Evolutionary conservation across 2,329 filamentous ascomycete species (phyloP), one percentile per base, ranked within the genome.

Genomic region (Sporothrix curviconia): DNA sequence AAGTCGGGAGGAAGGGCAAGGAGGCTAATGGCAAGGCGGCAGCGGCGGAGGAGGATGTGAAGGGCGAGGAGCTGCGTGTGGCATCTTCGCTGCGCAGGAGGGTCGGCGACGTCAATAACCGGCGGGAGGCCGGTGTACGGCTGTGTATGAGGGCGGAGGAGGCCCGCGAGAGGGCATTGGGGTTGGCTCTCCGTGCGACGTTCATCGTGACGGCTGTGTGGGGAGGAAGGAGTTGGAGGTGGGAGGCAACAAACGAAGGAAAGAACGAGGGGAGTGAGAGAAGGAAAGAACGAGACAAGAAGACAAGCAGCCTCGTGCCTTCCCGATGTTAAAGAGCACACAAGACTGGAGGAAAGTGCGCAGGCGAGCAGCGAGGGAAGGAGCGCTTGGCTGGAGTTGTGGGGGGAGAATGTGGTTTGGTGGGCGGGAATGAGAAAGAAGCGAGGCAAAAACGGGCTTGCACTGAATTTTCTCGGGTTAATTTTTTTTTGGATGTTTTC

Each of bases 81-180:
- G 46, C 43, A 30, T 37, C 51, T 44, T 62, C 58, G 54, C 34
- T 44, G 44, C 55, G 58, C 40, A 43, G 14, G 14, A 61, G 57
- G 11, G 57, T 34, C 19, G 53, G 51, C 40, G 59, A 66, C 12
- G 69, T 71, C 56, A 72, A 52, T 76, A 80, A 73, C 70, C 77
- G 74, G 66, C 73, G 70, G 63, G 76, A 77, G 22, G 76, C 74
- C 57, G 77, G 76, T 55, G 75, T 74, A 71, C 73, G 76, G 68
- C 74, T 70, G 62, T 60, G 42, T 43, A 59, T 54, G 57, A 67
- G 66, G 60, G 73, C 70, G 58, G 71, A 67, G 55, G 72, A 66
- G 55, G 71, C 71, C 67, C 75, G 70, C 17, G 71, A 68, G 43
- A 78, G 67, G 63, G 70, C 71, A 64, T 69, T 69, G 61, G 76